Conservation (phyloP, 306 rosid species). For the Cyamopsis tetragonoloba region DNA sequence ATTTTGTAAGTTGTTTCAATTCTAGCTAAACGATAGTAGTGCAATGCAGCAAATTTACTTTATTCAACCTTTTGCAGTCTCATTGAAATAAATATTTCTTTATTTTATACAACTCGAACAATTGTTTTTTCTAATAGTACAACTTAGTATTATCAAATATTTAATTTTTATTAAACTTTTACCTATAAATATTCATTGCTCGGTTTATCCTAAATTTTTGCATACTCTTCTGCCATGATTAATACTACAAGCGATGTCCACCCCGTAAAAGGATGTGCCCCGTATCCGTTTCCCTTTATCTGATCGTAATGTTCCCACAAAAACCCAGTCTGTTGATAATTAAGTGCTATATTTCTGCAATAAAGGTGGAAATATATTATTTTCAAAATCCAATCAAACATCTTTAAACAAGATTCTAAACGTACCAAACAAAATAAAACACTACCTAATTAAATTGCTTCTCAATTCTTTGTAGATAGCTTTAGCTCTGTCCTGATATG, state of each 20-base stretch:
- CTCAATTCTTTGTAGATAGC: slow-evolving; percentile 66
- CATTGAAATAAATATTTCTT: no score
- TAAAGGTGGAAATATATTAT: background rate
- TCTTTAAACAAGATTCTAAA: background rate
- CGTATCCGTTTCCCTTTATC: slow-evolving; percentile 78
- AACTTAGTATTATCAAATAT: no score
- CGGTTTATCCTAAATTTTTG: slow-evolving; percentile 36
- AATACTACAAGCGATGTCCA: slow-evolving; percentile 88
- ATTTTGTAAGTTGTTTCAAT: no score
- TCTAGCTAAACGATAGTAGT: no score
- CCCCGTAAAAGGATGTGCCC: slow-evolving; percentile 79
- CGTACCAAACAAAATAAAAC: background rate
- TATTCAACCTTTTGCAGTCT: no score
- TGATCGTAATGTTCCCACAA: slow-evolving; percentile 95
- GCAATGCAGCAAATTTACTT: no score
- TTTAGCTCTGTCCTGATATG: slow-evolving; percentile 68
- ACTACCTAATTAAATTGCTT: slow-evolving; percentile 73
- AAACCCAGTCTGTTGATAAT: slow-evolving; percentile 62
- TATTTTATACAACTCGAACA: no score
- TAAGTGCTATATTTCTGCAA: slow-evolving; percentile 55
- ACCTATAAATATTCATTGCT: no score
- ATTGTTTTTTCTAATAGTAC: no score
- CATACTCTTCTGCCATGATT: slow-evolving; percentile 78
- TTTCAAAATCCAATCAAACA: background rate
- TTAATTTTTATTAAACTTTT: no score